Conservation (phyloP, 1,284 basidiomycete genomes). For the Salmacisia buchloeana region DNA sequence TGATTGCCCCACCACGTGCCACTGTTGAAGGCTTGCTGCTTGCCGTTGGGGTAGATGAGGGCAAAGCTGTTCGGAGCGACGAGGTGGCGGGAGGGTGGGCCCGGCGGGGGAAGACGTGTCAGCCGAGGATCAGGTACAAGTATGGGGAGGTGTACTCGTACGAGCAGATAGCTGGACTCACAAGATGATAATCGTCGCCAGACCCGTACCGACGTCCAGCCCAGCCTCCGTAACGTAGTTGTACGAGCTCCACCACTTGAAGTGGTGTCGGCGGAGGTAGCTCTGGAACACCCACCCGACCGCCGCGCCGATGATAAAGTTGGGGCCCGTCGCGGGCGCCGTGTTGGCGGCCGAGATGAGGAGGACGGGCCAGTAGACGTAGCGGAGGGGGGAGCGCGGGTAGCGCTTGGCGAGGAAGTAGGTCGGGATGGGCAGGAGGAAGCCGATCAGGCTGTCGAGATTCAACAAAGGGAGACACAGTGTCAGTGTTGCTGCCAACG, state of each 20-base stretch:
- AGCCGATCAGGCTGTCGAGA: slow-evolving; percentile 3
- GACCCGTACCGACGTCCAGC: slow-evolving; percentile 42
- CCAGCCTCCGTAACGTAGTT: slow-evolving; percentile 44
- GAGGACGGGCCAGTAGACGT: slow-evolving; percentile 11
- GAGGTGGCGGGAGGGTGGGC: slow-evolving; percentile 58
- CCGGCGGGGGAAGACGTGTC: too few species aligned
- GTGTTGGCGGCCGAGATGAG: slow-evolving; percentile 9
- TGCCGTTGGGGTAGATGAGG: slow-evolving; percentile 24
- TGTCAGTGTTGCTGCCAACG: slow-evolving; percentile 29
- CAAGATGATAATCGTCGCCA: slow-evolving; percentile 46
- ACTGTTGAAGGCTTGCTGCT: slow-evolving; percentile 39
- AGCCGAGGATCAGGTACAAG: too few species aligned
- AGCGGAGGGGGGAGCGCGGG: slow-evolving; percentile 2
- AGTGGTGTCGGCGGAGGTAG: slow-evolving; percentile 30
- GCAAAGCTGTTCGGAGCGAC: too few species aligned
- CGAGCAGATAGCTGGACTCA: too few species aligned
- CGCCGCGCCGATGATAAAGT: slow-evolving; percentile 35
- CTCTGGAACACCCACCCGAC: slow-evolving; percentile 53
- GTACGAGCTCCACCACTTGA: slow-evolving; percentile 47
- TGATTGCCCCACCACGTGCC: slow-evolving; percentile 44
- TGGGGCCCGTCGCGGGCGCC: slow-evolving; percentile 27
- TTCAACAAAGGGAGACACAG: slow-evolving; percentile 13
- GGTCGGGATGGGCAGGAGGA: slow-evolving; percentile 8
- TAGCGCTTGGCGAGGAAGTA: slow-evolving; percentile 11
- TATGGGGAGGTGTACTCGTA: not conserved